phyloP scores from a whole-genome alignment of 2,329 filamentous ascomycete genomes.

The Dactylellina parvicollis region DNA sequence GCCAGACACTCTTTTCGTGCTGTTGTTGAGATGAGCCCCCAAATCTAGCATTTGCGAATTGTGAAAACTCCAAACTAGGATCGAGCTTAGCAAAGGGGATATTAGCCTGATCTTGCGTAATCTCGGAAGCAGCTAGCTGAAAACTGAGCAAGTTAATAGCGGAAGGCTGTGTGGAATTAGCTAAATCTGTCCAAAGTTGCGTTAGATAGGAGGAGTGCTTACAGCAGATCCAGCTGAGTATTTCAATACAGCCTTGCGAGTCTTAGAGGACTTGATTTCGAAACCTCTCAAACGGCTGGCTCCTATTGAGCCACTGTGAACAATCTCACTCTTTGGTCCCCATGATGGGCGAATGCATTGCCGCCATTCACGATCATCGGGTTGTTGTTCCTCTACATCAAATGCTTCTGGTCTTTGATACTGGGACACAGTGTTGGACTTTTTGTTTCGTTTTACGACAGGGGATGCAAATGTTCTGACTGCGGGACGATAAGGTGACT shows the following conservation, averaged over 20 bases:
- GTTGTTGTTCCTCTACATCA: conserved; percentile 32
- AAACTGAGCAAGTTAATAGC: conserved; percentile 28
- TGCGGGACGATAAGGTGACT: conserved; percentile 52
- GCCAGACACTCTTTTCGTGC: conserved; percentile 83
- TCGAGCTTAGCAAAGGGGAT: conserved; percentile 62
- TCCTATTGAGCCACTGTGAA: conserved; percentile 32
- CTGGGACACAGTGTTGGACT: conserved; percentile 2
- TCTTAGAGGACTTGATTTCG: conserved; percentile 47
- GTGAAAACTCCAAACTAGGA: conserved; percentile 21
- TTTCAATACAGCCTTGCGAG: conserved; percentile 33
- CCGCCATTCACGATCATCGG: conserved; percentile 43
- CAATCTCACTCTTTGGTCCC: conserved; percentile 40
- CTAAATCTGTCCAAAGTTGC: not conserved
- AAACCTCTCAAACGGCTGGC: conserved; percentile 30
- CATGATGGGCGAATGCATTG: conserved; percentile 46
- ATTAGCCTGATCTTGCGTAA: conserved; percentile 61
- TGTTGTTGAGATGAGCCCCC: conserved; percentile 61
- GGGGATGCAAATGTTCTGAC: conserved; percentile 47
- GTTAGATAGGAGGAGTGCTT: not conserved
- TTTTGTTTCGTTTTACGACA: conserved; percentile 46
- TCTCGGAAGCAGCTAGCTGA: conserved; percentile 59
- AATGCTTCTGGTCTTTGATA: conserved; percentile 45
- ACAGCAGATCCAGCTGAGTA: conserved; percentile 31
- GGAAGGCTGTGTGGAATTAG: conserved; percentile 27
- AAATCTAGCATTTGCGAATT: conserved; percentile 43